These are phyloP conservation scores for Mycena latifolia DNA, from an alignment of 768 basidiomycete species.

Conservation along the genomic window DNA sequence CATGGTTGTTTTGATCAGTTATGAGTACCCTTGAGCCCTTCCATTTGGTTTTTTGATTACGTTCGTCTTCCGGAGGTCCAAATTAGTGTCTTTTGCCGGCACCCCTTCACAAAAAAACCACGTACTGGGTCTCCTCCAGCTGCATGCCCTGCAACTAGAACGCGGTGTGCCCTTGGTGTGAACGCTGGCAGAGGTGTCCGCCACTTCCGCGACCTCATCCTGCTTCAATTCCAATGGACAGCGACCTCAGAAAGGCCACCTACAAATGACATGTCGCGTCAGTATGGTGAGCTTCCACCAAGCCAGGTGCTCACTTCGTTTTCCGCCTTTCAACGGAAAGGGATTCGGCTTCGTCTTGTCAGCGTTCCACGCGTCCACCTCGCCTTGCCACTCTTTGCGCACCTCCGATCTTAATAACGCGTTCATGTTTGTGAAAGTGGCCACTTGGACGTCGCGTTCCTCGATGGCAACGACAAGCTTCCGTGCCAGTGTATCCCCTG, in stretches of 20 bases:
- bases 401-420: background rate
- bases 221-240: background rate
- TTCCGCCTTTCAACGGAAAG: background rate
- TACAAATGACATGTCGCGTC: no score
- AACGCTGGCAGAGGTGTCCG: background rate
- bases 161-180: background rate
- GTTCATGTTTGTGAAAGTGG: conserved; percentile 2
- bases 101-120: background rate
- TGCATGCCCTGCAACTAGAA: conserved; percentile 5
- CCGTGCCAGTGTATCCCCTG: background rate
- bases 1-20: background rate
- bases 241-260: background rate
- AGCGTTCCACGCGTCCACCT: conserved; percentile 5
- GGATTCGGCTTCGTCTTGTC: conserved; percentile 12
- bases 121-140: conserved; percentile 7
- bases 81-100: background rate
- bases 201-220: background rate
- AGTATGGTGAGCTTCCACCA: no score
- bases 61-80: background rate
- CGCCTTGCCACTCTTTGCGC: conserved; percentile 9
- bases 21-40: background rate
- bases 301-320: background rate
- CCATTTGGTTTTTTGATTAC: conserved; percentile 10
- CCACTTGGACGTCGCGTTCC: conserved; percentile 11
- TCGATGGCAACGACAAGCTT: conserved; percentile 24